phyloP scores from a whole-genome alignment of 768 basidiomycete species.

The Boletus vermiculosoides region DNA sequence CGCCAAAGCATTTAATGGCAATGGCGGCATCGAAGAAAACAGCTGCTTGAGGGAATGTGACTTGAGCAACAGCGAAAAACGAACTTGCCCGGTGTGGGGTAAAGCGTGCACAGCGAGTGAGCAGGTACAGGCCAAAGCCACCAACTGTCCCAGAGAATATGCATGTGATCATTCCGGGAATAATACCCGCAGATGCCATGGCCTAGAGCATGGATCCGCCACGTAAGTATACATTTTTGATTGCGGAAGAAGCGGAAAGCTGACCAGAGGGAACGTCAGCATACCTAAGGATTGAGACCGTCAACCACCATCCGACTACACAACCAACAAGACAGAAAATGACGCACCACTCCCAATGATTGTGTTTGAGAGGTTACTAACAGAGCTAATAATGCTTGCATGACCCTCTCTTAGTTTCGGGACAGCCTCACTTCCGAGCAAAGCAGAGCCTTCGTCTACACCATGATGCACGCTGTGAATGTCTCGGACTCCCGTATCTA shows the following conservation, averaged over 20 bases:
- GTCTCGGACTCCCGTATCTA: constrained; percentile 35
- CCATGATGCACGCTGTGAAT: constrained; percentile 5
- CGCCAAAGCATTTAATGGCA: constrained; percentile 95
- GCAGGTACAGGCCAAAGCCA: constrained; percentile 84
- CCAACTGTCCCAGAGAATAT: constrained; percentile 73
- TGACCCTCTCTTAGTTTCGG: constrained; percentile 52
- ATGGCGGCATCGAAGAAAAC: constrained; percentile 93
- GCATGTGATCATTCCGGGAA: constrained; percentile 90
- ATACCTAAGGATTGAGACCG: constrained; percentile 51
- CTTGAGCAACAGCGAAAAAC: constrained; percentile 77
- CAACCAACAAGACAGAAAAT: background rate
- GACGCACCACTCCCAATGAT: constrained; percentile 85
- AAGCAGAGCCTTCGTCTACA: constrained; percentile 52
- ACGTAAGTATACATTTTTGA: background rate
- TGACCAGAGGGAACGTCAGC: constrained; percentile 83
- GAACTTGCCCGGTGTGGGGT: constrained; percentile 74
- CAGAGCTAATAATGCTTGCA: constrained; percentile 64
- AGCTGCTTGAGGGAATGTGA: constrained; percentile 88
- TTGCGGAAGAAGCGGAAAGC: constrained; percentile 10
- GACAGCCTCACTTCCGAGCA: constrained; percentile 46
- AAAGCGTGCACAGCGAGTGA: constrained; percentile 78
- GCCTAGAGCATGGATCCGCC: constrained; percentile 47
- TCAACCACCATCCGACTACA: background rate
- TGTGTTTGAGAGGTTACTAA: constrained; percentile 84
- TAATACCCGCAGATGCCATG: constrained; percentile 84